These are phyloP conservation scores for Fraxinus nigra DNA, from an alignment of 305 asterid species.

Conservation along the genomic window DNA sequence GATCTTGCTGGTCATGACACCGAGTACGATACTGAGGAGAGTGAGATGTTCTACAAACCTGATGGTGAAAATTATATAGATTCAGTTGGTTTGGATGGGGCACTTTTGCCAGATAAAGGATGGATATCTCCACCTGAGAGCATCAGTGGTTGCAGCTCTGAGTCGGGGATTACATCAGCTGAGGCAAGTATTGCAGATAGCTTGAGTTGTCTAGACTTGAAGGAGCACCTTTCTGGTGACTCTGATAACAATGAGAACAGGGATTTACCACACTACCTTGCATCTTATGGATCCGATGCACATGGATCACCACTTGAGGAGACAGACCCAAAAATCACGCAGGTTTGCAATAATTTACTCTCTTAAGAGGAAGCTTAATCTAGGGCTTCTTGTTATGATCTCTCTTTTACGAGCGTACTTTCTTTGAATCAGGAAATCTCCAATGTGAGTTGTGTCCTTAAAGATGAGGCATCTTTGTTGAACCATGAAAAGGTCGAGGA, in stretches of 20 bases:
- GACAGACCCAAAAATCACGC: slow-evolving; percentile 44
- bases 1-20: slow-evolving; percentile 50
- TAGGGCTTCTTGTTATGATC: slow-evolving; percentile 12
- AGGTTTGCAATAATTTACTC: slow-evolving; percentile 38
- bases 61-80: slow-evolving; percentile 51
- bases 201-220: slow-evolving; percentile 49
- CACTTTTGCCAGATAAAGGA: slow-evolving; percentile 63
- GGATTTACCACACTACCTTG: slow-evolving; percentile 27
- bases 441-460: slow-evolving; percentile 35
- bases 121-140: slow-evolving; percentile 92
- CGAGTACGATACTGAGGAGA: slow-evolving; percentile 51
- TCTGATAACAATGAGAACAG: slow-evolving; percentile 42
- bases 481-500: slow-evolving; percentile 56
- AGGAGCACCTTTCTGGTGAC: slow-evolving; percentile 39
- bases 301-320: slow-evolving; percentile 34
- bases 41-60: slow-evolving; percentile 46
- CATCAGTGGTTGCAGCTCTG: slow-evolving; percentile 62
- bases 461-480: slow-evolving; percentile 43
- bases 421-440: slow-evolving; percentile 49
- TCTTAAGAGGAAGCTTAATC: background rate
- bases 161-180: slow-evolving; percentile 52
- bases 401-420: slow-evolving; percentile 4
- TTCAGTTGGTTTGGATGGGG: slow-evolving; percentile 49
- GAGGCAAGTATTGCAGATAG: slow-evolving; percentile 61
- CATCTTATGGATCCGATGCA: slow-evolving; percentile 35